Base-by-base conservation (phyloP, 164 flowering plant species). In the Echeveria elegans region DNA sequence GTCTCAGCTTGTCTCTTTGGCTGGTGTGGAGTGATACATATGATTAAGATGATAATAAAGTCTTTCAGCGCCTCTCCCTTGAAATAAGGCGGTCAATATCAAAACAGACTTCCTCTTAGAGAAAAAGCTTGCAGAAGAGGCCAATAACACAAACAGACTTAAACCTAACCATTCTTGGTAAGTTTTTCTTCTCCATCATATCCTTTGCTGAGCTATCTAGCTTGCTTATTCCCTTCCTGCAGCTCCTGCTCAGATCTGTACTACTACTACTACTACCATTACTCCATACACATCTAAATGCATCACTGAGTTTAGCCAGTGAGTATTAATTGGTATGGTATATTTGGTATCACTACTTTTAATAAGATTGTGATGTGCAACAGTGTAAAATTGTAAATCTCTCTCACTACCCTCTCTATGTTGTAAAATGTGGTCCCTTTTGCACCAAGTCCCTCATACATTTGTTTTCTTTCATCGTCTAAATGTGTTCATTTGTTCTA, bases 81-180 rank as follows among this genome's bases (percentile, higher is more conserved):
- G 60, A 53, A 53, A 9, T 18, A 0, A 26, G 60, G 60, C 60
- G 26, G 60, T 56, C 32, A 56, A 0, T 56, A 23, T 56, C 61
- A 56, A 56, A 56, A 15, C 32, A 56, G 61, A 28, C 61, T 47
- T 29, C 29, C 9, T 5, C 61, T 29, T 28, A 56, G 31, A 56
- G 32, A 26, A 28, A 56, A 56, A 11, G 61, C 61, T 56, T 56
- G 61, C 32, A 28, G 30, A 56, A 19, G 32, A 56, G 18, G 31
- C 61, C 32, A 26, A 28, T 56, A 26, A 56, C 61, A 56, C 32
- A 56, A 56, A 28, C 26, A 56, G 61, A 56, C 61, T 32, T 28
- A 56, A 26, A 56, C 61, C 61, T 23, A n/a, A 56, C 32, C 23
- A 56, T 19, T 56, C 10, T 28, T 56, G 61, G 61, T 24, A 56